Evolutionary conservation across 805 yeast species (phyloP).

Genomic region (Nakazawaea ishiwadae): DNA sequence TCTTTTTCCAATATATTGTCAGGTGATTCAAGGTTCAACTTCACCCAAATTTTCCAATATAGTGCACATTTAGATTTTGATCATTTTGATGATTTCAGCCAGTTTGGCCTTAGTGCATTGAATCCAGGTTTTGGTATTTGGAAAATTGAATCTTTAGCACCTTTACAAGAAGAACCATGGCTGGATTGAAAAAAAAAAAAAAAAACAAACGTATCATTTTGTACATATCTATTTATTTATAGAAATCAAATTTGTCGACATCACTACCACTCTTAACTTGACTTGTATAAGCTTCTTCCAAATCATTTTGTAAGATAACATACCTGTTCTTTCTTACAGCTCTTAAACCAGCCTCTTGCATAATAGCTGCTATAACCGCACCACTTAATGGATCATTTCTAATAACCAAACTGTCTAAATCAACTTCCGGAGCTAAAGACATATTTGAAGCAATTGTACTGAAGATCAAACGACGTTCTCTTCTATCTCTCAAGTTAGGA

Average conservation of each 20-base stretch:
- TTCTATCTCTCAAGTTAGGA: slow-evolving; percentile 92
- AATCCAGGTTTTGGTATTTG: slow-evolving; percentile 64
- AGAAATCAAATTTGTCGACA: slow-evolving; percentile 96
- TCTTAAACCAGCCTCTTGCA: slow-evolving; percentile 99
- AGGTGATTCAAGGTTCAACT: slow-evolving; percentile 5
- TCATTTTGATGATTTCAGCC: slow-evolving; percentile 51
- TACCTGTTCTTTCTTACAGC: slow-evolving; percentile 98
- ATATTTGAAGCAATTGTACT: slow-evolving; percentile 94
- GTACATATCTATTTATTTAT: slow-evolving; percentile 48
- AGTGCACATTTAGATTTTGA: slow-evolving; percentile 64
- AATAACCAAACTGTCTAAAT: slow-evolving; percentile 87
- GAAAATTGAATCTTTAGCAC: slow-evolving; percentile 17
- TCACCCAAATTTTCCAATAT: slow-evolving; percentile 29
- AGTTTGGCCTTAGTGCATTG: slow-evolving; percentile 36
- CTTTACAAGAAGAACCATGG: background rate
- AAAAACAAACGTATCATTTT: background rate
- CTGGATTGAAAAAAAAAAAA: background rate
- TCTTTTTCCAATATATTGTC: slow-evolving; percentile 18
- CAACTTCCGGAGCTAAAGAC: slow-evolving; percentile 98
- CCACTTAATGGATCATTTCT: slow-evolving; percentile 98
- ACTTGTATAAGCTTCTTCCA: slow-evolving; percentile 95
- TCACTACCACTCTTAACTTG: slow-evolving; percentile 96
- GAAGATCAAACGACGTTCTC: slow-evolving; percentile 96
- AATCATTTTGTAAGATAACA: slow-evolving; percentile 90
- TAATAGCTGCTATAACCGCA: slow-evolving; percentile 95